These are phyloP conservation scores for Candida wancherniae DNA, from an alignment of 805 yeast genomes.

Conservation along the genomic window DNA sequence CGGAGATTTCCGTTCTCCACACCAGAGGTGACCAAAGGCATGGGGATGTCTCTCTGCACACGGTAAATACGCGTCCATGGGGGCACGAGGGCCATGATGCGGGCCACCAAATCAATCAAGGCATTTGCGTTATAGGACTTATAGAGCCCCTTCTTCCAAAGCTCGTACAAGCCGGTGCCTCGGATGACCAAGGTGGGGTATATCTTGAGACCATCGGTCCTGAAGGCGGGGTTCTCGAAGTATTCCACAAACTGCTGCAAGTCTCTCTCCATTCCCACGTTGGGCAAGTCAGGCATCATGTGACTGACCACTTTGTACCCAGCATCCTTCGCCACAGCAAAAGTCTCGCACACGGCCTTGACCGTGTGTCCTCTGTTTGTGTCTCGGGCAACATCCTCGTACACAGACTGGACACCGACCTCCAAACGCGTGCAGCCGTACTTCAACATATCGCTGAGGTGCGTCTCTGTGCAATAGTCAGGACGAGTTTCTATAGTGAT, in stretches of 20 bases:
- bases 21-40: slow-evolving; percentile 97
- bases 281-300: slow-evolving; percentile 99
- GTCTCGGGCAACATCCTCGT: slow-evolving; percentile 97
- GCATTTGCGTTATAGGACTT: slow-evolving; percentile 94
- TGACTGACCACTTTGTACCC: slow-evolving; percentile 97
- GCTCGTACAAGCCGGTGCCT: slow-evolving; percentile 94
- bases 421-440: slow-evolving; percentile 97
- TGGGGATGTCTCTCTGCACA: slow-evolving; percentile 97
- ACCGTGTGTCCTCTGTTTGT: slow-evolving; percentile 98
- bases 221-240: slow-evolving; percentile 92
- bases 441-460: slow-evolving; percentile 88
- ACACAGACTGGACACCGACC: slow-evolving; percentile 94
- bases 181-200: slow-evolving; percentile 96
- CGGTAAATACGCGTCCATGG: slow-evolving; percentile 99
- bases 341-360: slow-evolving; percentile 91
- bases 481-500: slow-evolving; percentile 98
- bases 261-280: slow-evolving; percentile 98
- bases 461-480: slow-evolving; percentile 95
- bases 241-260: slow-evolving; percentile 93
- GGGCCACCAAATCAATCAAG: slow-evolving; percentile 88
- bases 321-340: slow-evolving; percentile 94
- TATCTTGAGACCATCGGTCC: slow-evolving; percentile 94
- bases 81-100: slow-evolving; percentile 93
- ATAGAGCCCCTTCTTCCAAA: slow-evolving; percentile 95
- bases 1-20: slow-evolving; percentile 96